These are phyloP conservation scores for Leccinum pallidistipes DNA, from an alignment of 1,284 basidiomycete genomes.

Conservation along the genomic window DNA sequence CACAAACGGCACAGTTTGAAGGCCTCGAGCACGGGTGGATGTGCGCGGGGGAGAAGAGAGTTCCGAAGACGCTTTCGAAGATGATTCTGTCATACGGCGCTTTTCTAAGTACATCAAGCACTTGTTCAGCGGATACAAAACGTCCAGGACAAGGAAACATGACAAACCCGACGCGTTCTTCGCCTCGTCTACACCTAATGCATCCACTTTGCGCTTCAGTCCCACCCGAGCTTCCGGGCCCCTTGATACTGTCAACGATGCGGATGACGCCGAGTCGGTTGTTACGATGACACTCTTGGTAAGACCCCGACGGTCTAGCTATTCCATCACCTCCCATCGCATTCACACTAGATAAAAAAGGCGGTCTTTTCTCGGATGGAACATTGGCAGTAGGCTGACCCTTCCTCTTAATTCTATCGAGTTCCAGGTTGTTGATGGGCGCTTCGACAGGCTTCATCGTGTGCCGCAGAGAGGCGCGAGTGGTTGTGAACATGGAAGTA, in stretches of 20 bases:
- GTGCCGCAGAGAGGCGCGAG: too few relatives aligned
- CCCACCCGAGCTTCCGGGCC: constrained; percentile 14
- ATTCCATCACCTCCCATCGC: constrained; percentile 23
- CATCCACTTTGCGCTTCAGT: constrained; percentile 29
- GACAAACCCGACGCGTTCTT: constrained; percentile 17
- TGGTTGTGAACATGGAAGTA: too few relatives aligned
- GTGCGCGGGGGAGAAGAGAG: too few relatives aligned
- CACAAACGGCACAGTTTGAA: too few relatives aligned
- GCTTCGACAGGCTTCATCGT: too few relatives aligned
- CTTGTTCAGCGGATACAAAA: constrained; percentile 3
- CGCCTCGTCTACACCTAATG: constrained; percentile 14
- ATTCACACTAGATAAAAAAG: constrained; percentile 45
- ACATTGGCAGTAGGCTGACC: constrained; percentile 36
- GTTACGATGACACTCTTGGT: constrained; percentile 32
- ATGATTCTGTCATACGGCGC: constrained; percentile 21
- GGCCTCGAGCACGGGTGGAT: too few relatives aligned
- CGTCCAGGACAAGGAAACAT: not conserved
- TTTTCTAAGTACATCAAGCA: constrained; percentile 15
- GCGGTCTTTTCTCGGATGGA: constrained; percentile 74
- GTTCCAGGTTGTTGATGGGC: too few relatives aligned
- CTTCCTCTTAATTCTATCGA: too few relatives aligned
- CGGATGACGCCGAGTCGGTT: constrained; percentile 2
- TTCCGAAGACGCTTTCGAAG: constrained; percentile 10
- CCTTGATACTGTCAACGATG: constrained; percentile 5
- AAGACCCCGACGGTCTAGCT: constrained; percentile 28